Base-by-base conservation (phyloP, 2,329 filamentous ascomycete genomes). In the Neoascochyta sp. region DNA sequence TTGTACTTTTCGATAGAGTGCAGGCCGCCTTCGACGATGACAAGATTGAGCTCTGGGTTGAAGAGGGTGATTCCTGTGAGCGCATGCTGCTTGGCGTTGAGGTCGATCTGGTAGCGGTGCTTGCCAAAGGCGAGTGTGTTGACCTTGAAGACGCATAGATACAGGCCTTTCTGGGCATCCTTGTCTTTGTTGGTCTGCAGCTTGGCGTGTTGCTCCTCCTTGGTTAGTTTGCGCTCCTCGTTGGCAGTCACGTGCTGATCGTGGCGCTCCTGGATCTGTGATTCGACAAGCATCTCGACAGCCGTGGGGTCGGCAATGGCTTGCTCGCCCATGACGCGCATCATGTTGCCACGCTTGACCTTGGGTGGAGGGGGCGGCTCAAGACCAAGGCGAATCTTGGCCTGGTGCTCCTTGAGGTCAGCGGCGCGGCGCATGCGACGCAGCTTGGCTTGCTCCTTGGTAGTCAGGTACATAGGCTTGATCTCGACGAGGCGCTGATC, bases 291-390 rank as follows among this genome's bases (percentile, higher is more conserved):
- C 28, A 88, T 87, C 66, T 98, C 92, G 24, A 98, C 92, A 4
- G 92, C 92, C 1, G 93, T 98, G 5, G 92, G 92, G 64, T 98
- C 92, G 57, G 95, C 93, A 46, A 98, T 90, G 11, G 82, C 82
- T 64, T 87, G 83, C 58, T 95, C 87, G 41, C 92, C 92, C 33
- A 95, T 74, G 16, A 98, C 92, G 35, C 89, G 83, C 92, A 98
- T 98, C 57, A 98, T 76, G 62, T 98, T 98, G 35, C 83, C 86
- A 64, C 93, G 93, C 68, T 95, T 96, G 48, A 98, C 87, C 65
- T 96, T 98, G 8, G 92, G 90, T 15, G 89, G 84, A 16, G 89
- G 88, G 12, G 90, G 86, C 3, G 89, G 87, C 38, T 90, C 83
- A 9, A 98, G 74, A 12, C 92, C 92, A 8, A 98, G 71, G 36